phyloP scores from a whole-genome alignment of 495 filamentous ascomycete genomes.

The Penicillium tannophilum region DNA sequence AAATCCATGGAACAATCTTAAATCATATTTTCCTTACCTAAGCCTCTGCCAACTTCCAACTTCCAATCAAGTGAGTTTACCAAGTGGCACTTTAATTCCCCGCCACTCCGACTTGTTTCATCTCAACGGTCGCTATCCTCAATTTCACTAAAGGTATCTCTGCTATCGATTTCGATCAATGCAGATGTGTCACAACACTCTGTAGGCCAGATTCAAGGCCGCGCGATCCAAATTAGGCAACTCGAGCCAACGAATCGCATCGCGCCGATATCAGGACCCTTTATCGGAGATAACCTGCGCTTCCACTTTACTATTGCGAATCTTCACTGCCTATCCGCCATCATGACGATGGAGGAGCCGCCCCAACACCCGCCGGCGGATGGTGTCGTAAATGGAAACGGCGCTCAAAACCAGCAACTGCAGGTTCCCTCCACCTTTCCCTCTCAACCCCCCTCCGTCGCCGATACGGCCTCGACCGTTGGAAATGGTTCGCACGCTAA shows the following conservation, averaged over 20 bases:
- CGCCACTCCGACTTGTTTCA: neutral
- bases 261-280: conserved; percentile 1
- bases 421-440: neutral
- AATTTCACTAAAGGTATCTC: neutral
- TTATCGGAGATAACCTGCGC: neutral
- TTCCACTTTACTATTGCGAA: neutral
- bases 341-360: conserved; percentile 24
- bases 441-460: conserved; percentile 11
- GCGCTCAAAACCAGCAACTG: neutral
- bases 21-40: conserved; percentile 13
- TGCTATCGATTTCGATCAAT: neutral
- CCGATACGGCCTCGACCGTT: conserved; percentile 12
- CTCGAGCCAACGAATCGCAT: conserved; percentile 9
- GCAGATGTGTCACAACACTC: conserved; percentile 4
- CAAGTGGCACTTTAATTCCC: conserved; percentile 8
- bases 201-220: neutral
- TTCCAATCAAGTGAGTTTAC: too few species aligned
- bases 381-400: neutral
- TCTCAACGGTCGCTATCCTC: neutral
- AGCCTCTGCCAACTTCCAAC: conserved; percentile 1
- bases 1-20: conserved; percentile 16
- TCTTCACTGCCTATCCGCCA: conserved; percentile 8
- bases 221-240: neutral
- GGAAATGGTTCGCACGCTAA: conserved; percentile 33
- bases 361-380: conserved; percentile 7